Conservation (phyloP, 2,329 filamentous ascomycete species). For the Fusarium sp. region DNA sequence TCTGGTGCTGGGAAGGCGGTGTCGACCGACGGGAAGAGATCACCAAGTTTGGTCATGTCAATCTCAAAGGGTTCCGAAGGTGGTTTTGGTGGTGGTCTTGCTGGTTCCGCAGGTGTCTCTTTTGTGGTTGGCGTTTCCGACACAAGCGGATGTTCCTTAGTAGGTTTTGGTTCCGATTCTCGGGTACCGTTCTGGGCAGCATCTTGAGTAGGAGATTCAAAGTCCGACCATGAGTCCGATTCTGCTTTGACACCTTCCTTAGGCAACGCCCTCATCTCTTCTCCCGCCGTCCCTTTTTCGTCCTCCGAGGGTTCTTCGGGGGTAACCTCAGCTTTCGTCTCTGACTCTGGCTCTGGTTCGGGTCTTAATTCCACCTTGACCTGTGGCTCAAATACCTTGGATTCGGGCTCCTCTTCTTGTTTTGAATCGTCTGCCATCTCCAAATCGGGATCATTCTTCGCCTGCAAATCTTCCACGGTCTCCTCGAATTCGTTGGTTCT, state of each 20-base stretch:
- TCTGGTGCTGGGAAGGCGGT: constrained; percentile 47
- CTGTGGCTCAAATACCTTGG: background rate
- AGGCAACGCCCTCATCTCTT: background rate
- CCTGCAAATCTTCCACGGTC: background rate
- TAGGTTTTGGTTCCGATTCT: background rate
- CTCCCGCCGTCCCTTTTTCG: background rate
- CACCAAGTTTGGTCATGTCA: constrained; percentile 50
- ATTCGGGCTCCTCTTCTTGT: background rate
- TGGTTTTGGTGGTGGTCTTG: constrained; percentile 2
- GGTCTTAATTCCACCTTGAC: background rate
- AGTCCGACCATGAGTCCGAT: constrained; percentile 37
- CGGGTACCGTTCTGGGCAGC: background rate
- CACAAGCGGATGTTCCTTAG: background rate
- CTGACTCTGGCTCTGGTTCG: background rate
- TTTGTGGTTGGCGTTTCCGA: background rate
- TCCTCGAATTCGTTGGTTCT: background rate
- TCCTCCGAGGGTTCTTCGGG: constrained; percentile 5
- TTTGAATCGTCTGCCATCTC: background rate
- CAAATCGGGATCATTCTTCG: background rate
- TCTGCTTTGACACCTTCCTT: constrained; percentile 3
- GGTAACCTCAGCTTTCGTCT: background rate
- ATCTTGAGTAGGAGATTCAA: constrained; percentile 31
- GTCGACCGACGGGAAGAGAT: constrained; percentile 48
- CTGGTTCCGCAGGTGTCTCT: background rate
- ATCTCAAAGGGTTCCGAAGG: constrained; percentile 45